A percentile compares a stretch with the other conserved stretches of the same genome.
These are phyloP conservation scores for Populus alba DNA, from an alignment of 345 rosid genomes.

Conservation along the genomic window DNA sequence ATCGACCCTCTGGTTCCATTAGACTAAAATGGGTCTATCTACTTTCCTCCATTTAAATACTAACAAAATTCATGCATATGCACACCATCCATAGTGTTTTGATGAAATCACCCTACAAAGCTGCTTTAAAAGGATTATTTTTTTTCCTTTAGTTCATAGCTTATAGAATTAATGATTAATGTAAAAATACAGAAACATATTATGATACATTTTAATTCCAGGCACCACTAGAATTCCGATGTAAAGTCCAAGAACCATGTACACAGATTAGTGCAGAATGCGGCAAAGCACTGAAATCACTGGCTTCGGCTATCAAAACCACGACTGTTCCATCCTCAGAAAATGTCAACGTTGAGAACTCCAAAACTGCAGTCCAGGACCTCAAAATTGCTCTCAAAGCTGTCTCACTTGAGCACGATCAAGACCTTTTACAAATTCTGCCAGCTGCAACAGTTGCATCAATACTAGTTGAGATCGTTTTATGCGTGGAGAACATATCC, in stretches of 20 bases:
- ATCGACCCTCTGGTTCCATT: not conserved
- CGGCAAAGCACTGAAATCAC: conserved; percentile 22
- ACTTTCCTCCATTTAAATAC: not conserved
- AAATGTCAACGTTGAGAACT: conserved; percentile 13
- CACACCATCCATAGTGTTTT: not conserved
- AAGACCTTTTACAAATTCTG: conserved; percentile 20
- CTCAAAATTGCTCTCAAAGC: conserved; percentile 17
- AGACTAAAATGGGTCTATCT: not conserved
- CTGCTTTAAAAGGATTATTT: not conserved
- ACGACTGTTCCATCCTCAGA: conserved; percentile 25
- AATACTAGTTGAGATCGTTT: conserved; percentile 17
- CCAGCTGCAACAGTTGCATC: conserved; percentile 40
- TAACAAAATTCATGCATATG: not conserved
- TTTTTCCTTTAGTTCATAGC: not conserved
- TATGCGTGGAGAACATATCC: conserved; percentile 18
- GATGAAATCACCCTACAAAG: not conserved
- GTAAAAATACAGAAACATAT: no score
- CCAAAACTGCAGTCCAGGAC: conserved; percentile 16
- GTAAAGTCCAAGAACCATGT: conserved; percentile 17
- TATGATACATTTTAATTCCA: not conserved
- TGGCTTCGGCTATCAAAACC: conserved; percentile 25
- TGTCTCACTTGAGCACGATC: conserved; percentile 3
- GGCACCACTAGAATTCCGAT: conserved; percentile 16
- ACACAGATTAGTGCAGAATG: conserved; percentile 24
- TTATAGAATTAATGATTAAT: not conserved